Base-by-base conservation (phyloP, 1,139 yeast genomes). In the Zygoascus sp. region DNA sequence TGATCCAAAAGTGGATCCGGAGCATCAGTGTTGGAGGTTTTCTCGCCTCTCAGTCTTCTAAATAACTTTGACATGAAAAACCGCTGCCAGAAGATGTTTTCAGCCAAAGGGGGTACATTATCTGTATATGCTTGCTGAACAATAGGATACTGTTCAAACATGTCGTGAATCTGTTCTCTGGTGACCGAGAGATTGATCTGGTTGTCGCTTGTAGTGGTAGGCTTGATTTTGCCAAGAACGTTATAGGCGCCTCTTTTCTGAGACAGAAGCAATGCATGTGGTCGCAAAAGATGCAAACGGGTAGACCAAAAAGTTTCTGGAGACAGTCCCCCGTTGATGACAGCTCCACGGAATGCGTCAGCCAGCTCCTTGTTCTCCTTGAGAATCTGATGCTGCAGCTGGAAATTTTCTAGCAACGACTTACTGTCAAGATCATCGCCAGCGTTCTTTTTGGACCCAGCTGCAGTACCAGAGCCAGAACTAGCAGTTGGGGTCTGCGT, bases 81-180 rank as follows among this genome's bases (percentile, higher is more conserved):
- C 52, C 97, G 73, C n/a, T 95, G 85, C 98, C 99, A 92, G 58
- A 92, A 92, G 60, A 86, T 95, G 32, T 94, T 92, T 63, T 90
- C 97, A 44, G 78, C 76, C 51, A 92, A 75, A 53, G 83, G 82
- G 0, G 98, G 98, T 1, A 94, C 98, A 51, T 82, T 80, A 51
- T 92, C 98, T 53, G 80, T 80, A 61, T 84, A 92, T 0, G 97
- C 97, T 53, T 79, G 81, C 50, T 86, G 79, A n/a, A 92, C 94
- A 32, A 90, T 79, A 0, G 98, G 98, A 60, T 92, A 92, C 50
- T 94, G 96, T 45, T 83, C 87, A 61, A 92, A 90, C 21, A 94
- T 89, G 55, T 87, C 96, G 51, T 80, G 82, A 59, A 92, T 90
- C 53, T 85, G 88, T 51, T 89, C 97, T 49, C 96, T 72, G 0